Evolutionary conservation across 345 rosid species (phyloP), one percentile per base, ranked within the genome.

Genomic region (Moricandia moricandioides): DNA sequence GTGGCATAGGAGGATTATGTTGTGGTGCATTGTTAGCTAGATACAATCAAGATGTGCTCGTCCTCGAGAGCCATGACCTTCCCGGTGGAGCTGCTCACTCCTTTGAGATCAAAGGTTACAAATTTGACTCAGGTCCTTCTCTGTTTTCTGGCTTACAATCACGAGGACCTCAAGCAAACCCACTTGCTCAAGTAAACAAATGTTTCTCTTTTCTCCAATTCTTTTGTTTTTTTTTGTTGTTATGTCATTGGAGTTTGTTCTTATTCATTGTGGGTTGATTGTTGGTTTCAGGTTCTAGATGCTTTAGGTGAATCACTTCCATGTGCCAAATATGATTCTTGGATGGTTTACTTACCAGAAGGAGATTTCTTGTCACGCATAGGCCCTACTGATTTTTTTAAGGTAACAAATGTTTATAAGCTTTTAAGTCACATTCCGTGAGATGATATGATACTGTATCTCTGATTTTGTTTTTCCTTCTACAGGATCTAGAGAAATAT

Each of bases 331-430:
- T 93, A 93, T 76, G 98, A 93, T 78, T 93, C 98, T 71, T 93
- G 97, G 98, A 93, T 83, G 97, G 98, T 93, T 26, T 91, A 88
- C 75, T 70, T 94, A 67, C 98, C 97, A 24, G 98, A 93, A 83
- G 98, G 90, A 6, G 96, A 93, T 43, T 89, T 93, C 84, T 83
- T 91, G 79, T 93, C 98, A 3, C 89, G 82, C 61, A 94, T 94
- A 31, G 97, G 98, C 27, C 96, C 97, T 26, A 88, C 97, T 1
- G 96, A 91, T 70, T 91, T 91, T 83, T 91, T 79, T 78, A 91
- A 94, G 98, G 98, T 94, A 67, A 55, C 11, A 65, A 43, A 10
- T 1, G 55, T 71, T 65, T 56, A 40, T 12, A 11, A 52, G 21
- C 37, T 21, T 26, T 57, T 12, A 14, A 57, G n/a, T 61, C 49